These are phyloP conservation scores for Thalassiosira profunda DNA, from an alignment of 108 stramenopile genomes.

Conservation along the genomic window DNA sequence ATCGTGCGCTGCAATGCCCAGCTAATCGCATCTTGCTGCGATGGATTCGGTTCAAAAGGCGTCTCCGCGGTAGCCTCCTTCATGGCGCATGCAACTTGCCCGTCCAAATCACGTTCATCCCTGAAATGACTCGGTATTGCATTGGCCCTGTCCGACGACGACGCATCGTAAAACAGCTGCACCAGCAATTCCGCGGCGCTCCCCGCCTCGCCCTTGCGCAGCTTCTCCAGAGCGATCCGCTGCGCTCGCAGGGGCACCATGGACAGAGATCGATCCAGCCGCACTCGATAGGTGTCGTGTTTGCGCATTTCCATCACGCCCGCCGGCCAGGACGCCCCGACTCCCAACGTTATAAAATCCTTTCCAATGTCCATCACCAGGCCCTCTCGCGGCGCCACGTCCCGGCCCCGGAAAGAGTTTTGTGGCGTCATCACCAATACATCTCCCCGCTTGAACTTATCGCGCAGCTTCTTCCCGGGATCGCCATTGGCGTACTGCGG, in stretches of 20 bases:
- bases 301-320: slow-evolving; percentile 75
- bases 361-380: slow-evolving; percentile 64
- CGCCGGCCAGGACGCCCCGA: slow-evolving; percentile 61
- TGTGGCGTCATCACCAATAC: slow-evolving; percentile 54
- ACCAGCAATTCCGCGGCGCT: slow-evolving; percentile 32
- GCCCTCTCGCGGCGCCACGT: slow-evolving; percentile 51
- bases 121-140: slow-evolving; percentile 18
- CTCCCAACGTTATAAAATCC: slow-evolving; percentile 55
- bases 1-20: slow-evolving; percentile 58
- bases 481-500: not conserved
- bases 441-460: slow-evolving; percentile 64
- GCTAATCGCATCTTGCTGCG: slow-evolving; percentile 57
- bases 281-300: slow-evolving; percentile 42
- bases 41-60: slow-evolving; percentile 61
- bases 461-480: slow-evolving; percentile 14
- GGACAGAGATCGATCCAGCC: slow-evolving; percentile 59
- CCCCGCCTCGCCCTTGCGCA: slow-evolving; percentile 52
- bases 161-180: slow-evolving; percentile 16
- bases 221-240: slow-evolving; percentile 41
- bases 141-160: not conserved
- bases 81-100: slow-evolving; percentile 28
- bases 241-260: slow-evolving; percentile 59
- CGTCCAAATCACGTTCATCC: slow-evolving; percentile 21
- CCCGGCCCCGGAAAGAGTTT: slow-evolving; percentile 30
- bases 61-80: slow-evolving; percentile 17